Base-by-base conservation (phyloP, 2,329 filamentous ascomycete genomes). In the Chalara sp. region DNA sequence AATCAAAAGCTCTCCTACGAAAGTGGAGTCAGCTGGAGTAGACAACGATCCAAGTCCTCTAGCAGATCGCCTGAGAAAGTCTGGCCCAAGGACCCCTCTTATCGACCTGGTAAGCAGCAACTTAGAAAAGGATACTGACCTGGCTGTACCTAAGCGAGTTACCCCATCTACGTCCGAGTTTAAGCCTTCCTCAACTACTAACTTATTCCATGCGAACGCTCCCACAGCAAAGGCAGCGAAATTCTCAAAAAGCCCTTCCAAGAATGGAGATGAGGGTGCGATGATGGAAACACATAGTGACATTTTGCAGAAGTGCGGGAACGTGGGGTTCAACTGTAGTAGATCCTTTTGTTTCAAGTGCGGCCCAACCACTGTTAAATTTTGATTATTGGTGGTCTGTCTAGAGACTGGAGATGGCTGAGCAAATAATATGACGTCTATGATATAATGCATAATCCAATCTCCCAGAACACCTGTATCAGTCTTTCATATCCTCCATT, bases 281-380 rank as follows among this genome's bases (percentile, higher is more conserved):
- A 49, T 60, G 37, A 51, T 61, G 71, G 68, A 68, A 56, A 79
- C 76, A 7, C 76, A 77, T 0, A 72, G 76, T 2, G 78, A 78
- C 1, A 72, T 73, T 11, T 57, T 70, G 56, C 68, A 75, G 47
- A 68, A 68, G 11, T 84, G 81, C 52, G 80, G 80, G 4, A 67
- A 76, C 55, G 72, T 74, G 56, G 80, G 76, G 10, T 83, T 76
- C 61, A 67, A 66, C 12, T 84, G 80, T 54, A 73, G 73, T 4
- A 70, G 76, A 49, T 74, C 79, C 53, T 83, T 83, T 65, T 84
- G 81, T 64, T 81, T 84, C 57, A 71, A 69, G 7, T 43, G 40
- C 21, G 21, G 21, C 21, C 3, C 21, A 21, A 21, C 21, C 21
- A 21, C 21, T 21, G 21, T 21, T 21, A 21, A 21, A 21, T 21